A percentile compares a stretch with the other conserved stretches of the same genome.
These are phyloP conservation scores for Phytopythium chamaehyphon DNA, from an alignment of 352 stramenopile genomes.

Conservation along the genomic window DNA sequence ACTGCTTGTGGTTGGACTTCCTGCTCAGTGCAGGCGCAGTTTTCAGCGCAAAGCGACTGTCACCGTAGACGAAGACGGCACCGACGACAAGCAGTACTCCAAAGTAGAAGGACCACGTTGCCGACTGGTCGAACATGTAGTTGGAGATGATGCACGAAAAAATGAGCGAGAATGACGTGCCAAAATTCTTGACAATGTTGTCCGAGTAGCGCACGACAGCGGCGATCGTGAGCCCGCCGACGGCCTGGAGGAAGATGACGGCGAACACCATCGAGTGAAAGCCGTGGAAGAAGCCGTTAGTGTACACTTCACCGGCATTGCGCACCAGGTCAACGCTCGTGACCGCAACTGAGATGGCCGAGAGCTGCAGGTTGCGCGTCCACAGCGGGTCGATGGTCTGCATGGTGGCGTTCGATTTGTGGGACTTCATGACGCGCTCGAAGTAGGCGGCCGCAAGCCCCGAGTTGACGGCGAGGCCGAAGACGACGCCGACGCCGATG, in stretches of 20 bases:
- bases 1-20: constrained; percentile 22
- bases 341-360: constrained; percentile 74
- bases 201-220: constrained; percentile 86
- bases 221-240: constrained; percentile 80
- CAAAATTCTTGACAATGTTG: constrained; percentile 91
- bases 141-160: constrained; percentile 89
- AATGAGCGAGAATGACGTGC: constrained; percentile 84
- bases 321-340: constrained; percentile 69
- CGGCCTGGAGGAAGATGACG: constrained; percentile 80
- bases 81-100: constrained; percentile 72
- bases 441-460: constrained; percentile 85
- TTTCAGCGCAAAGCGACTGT: constrained; percentile 71
- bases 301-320: constrained; percentile 53
- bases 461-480: constrained; percentile 80
- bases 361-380: constrained; percentile 83
- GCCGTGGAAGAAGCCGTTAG: constrained; percentile 75
- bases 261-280: constrained; percentile 72
- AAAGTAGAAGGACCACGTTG: constrained; percentile 68
- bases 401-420: constrained; percentile 69
- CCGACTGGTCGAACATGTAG: constrained; percentile 81
- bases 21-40: constrained; percentile 5
- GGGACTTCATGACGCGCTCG: constrained; percentile 85
- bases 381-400: constrained; percentile 83
- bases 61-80: constrained; percentile 84
- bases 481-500: constrained; percentile 76